Conservation (phyloP, 2,329 filamentous ascomycete genomes). For the Ampelomyces quisqualis region DNA sequence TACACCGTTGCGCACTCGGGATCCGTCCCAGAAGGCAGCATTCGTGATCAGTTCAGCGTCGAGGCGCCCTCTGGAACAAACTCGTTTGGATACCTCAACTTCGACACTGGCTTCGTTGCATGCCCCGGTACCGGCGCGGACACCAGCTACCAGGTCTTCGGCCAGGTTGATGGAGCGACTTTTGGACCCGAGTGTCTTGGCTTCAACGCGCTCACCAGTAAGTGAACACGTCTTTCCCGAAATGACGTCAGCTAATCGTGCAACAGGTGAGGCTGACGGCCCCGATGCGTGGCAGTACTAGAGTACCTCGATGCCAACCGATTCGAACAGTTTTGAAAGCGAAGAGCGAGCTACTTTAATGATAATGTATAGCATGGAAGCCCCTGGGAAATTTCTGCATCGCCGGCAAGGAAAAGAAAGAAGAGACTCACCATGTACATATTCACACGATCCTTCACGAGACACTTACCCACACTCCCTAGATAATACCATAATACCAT, state of each 20-base stretch:
- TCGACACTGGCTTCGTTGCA: slow-evolving; percentile 36
- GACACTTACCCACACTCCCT: no score
- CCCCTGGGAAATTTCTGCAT: no score
- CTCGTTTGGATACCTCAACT: slow-evolving; percentile 31
- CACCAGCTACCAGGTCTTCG: slow-evolving; percentile 40
- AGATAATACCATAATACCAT: no score
- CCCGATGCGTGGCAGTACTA: slow-evolving; percentile 44
- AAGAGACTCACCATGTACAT: no score
- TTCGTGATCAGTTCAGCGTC: slow-evolving; percentile 53
- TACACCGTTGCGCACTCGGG: slow-evolving; percentile 60
- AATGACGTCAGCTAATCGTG: slow-evolving; percentile 8
- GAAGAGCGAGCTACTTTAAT: slow-evolving; percentile 6
- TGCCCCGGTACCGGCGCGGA: slow-evolving; percentile 30
- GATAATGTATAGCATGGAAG: no score
- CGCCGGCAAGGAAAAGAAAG: no score
- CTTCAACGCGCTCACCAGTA: slow-evolving; percentile 39
- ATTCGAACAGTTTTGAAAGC: slow-evolving; percentile 4
- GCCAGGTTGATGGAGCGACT: slow-evolving; percentile 22
- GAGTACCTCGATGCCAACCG: slow-evolving; percentile 4
- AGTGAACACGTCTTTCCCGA: slow-evolving; percentile 8
- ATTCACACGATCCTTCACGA: no score
- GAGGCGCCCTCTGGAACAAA: slow-evolving; percentile 16
- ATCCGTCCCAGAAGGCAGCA: slow-evolving; percentile 54
- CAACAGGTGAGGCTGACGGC: slow-evolving; percentile 21
- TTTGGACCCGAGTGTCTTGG: slow-evolving; percentile 34